Conservation (phyloP, 2,329 filamentous ascomycete genomes). For the Talaromyces funiculosus region DNA sequence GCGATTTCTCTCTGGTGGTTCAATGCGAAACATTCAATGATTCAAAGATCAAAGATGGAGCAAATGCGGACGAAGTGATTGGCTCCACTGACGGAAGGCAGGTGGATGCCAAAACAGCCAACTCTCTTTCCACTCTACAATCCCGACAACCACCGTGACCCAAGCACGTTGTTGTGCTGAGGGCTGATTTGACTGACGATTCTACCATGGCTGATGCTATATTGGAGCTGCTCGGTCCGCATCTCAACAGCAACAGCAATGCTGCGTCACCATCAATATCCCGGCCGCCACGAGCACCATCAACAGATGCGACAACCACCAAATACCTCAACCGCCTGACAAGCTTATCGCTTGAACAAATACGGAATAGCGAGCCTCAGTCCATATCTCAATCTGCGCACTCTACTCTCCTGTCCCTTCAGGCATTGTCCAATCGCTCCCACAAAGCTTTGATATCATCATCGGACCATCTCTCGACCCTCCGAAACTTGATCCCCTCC, state of each 20-base stretch:
- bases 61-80: not conserved
- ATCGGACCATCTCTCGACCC: constrained; percentile 67
- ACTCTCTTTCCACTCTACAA: not conserved
- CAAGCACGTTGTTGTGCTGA: not conserved
- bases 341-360: constrained; percentile 66
- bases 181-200: not conserved
- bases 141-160: not conserved
- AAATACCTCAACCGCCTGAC: constrained; percentile 73
- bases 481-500: constrained; percentile 65
- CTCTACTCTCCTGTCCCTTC: constrained; percentile 73
- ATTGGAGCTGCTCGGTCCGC: constrained; percentile 65
- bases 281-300: constrained; percentile 31
- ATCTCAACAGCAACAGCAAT: constrained; percentile 43
- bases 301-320: constrained; percentile 42
- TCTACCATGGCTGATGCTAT: constrained; percentile 62
- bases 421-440: constrained; percentile 82
- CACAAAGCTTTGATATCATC: constrained; percentile 80
- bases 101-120: not conserved
- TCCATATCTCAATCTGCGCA: constrained; percentile 76
- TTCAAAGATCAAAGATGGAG: not conserved
- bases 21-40: constrained; percentile 1
- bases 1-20: not conserved
- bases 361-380: constrained; percentile 70
- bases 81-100: not conserved
- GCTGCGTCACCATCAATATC: constrained; percentile 23